Evolutionary conservation across 1,284 basidiomycete genomes (phyloP), one percentile per base, ranked within the genome.

Genomic region (Austroboletus niveus): DNA sequence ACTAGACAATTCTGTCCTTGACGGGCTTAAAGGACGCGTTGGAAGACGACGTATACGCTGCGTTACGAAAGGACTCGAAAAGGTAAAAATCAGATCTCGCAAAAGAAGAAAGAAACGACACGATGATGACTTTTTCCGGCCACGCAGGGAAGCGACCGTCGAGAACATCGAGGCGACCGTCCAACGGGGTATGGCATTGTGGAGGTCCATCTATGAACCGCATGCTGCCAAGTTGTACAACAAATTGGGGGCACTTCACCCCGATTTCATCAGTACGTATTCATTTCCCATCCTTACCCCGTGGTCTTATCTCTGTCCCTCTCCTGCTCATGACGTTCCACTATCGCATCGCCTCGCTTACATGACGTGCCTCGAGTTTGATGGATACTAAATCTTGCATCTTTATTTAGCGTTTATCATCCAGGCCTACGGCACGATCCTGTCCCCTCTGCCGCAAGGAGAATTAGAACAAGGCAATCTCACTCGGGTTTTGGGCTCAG

Each of bases 121-220:
- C 63, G 61, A 62, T 63, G 64, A 56, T 56, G 51, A 46, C 63
- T 27, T 57, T 50, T 42, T 70, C 59, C 47, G 49, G 51, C 32
- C 57, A 53, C 48, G 55, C 59, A 92, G 89, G 71, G 74, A 76
- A 60, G 79, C 79, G 54, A 82, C 75, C 35, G 66, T 80, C 56
- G 75, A 81, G 57, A 89, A 85, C 72, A 78, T 91, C 63, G 77
- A 85, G 69, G 73, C 80, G 63, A 84, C 85, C 59, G 66, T 82
- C 64, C 71, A 74, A 63, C 82, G 87, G 61, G 91, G 91, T 47
- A 78, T 72, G 63, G 75, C 72, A 42, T 76, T 96, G 55, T 99
- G 95, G 93, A 81, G 89, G 68, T 85, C 86, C 55, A 95, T 99
- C 71, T 99, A 99, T 74, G 76, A 84, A 62, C 94, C 94, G 58